phyloP scores from a whole-genome alignment of 345 rosid species.

The Xanthoceras sorbifolium region DNA sequence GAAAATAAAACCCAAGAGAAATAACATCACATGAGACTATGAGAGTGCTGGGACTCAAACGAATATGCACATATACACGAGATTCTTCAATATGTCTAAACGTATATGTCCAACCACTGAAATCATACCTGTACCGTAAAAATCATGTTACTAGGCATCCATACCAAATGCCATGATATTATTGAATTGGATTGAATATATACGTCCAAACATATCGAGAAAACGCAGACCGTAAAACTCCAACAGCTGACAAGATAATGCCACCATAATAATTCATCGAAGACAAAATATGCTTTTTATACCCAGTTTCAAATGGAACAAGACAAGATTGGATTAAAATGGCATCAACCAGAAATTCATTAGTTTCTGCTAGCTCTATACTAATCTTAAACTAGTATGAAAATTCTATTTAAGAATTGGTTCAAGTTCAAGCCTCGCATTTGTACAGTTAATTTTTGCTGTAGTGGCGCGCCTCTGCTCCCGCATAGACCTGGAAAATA shows the following conservation, averaged over 20 bases:
- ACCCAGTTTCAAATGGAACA: constrained; percentile 1
- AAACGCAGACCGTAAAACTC: neutral
- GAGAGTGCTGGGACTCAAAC: too few relatives aligned
- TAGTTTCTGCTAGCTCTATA: neutral
- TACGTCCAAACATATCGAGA: neutral
- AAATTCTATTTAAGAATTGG: constrained; percentile 16
- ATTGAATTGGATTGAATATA: too few relatives aligned
- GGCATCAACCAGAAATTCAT: neutral
- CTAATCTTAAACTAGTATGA: neutral
- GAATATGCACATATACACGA: too few relatives aligned
- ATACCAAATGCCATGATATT: neutral
- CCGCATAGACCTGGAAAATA: constrained; percentile 26
- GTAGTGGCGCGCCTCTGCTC: constrained; percentile 13
- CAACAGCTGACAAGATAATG: neutral
- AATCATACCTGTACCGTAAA: too few relatives aligned
- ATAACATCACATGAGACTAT: too few relatives aligned
- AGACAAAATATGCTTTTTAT: neutral
- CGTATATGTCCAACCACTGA: too few relatives aligned
- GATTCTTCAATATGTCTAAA: too few relatives aligned
- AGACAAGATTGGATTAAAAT: neutral
- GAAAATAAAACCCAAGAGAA: too few relatives aligned
- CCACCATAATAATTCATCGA: neutral
- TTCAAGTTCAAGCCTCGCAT: constrained; percentile 39
- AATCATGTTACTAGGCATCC: too few relatives aligned
- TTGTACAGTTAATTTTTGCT: constrained; percentile 36